Evolutionary conservation across 2,329 filamentous ascomycete species (phyloP).

Genomic region (Sphaceloma murrayae): DNA sequence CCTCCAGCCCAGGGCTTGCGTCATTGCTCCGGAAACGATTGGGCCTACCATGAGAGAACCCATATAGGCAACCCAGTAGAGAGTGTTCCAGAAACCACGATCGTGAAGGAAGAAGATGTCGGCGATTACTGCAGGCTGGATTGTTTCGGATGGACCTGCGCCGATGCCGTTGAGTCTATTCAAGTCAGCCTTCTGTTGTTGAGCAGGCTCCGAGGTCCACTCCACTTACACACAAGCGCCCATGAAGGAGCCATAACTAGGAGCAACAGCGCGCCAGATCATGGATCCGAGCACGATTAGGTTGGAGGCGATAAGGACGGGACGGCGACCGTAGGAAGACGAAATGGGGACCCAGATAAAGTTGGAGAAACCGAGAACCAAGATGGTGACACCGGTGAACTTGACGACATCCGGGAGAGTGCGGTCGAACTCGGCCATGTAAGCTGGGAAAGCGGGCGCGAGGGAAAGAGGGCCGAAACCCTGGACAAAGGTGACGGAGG

Average conservation of each 20-base stretch:
- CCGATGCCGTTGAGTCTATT: constrained; percentile 48
- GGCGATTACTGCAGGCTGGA: constrained; percentile 53
- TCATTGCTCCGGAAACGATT: constrained; percentile 53
- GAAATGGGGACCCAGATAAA: constrained; percentile 51
- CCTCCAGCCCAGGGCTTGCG: constrained; percentile 48
- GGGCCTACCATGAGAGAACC: constrained; percentile 52
- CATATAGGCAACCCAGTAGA: constrained; percentile 56
- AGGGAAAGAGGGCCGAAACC: constrained; percentile 47
- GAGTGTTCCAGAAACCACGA: constrained; percentile 51
- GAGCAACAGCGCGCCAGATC: constrained; percentile 51
- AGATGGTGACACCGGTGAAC: constrained; percentile 48
- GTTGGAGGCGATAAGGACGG: constrained; percentile 44
- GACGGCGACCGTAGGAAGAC: constrained; percentile 46
- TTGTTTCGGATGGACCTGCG: constrained; percentile 53
- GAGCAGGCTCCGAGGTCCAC: no score
- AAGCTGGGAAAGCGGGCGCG: constrained; percentile 50
- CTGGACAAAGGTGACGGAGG: constrained; percentile 43
- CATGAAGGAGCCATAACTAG: constrained; percentile 53
- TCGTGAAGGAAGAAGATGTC: constrained; percentile 58
- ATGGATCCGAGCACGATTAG: constrained; percentile 44
- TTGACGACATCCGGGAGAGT: constrained; percentile 46
- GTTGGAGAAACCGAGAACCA: constrained; percentile 51
- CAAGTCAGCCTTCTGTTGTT: neutral
- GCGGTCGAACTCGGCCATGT: constrained; percentile 47
- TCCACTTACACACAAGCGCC: constrained; percentile 41